These are phyloP conservation scores for Leccinum barrowsii DNA, from an alignment of 768 basidiomycete species.

Conservation along the genomic window DNA sequence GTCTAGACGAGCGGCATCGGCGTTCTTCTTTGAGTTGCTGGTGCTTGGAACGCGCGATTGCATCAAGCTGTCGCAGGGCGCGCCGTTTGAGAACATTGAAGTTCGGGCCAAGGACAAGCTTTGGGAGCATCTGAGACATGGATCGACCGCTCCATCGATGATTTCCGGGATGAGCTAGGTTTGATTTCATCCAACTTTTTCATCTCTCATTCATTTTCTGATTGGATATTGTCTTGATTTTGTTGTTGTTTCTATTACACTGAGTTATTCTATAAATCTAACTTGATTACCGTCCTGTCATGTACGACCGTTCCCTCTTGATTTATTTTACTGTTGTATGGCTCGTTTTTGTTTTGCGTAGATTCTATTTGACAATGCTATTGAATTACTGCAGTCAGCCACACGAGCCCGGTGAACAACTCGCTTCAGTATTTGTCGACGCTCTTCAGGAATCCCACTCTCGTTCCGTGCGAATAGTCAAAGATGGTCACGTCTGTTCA, in stretches of 20 bases:
- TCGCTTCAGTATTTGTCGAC: conserved; percentile 30
- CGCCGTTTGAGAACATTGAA: conserved; percentile 83
- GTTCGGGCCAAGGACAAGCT: conserved; percentile 78
- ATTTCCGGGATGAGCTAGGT: conserved; percentile 38
- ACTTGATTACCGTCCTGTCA: neutral
- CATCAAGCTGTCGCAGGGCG: conserved; percentile 70
- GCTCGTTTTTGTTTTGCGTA: neutral
- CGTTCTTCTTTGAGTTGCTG: conserved; percentile 97
- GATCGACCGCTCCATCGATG: conserved; percentile 43
- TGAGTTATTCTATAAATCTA: neutral
- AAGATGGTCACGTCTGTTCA: conserved; percentile 57
- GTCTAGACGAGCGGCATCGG: conserved; percentile 85
- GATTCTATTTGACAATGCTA: neutral
- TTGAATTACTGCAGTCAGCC: neutral
- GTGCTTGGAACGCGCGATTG: conserved; percentile 93
- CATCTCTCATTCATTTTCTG: neutral
- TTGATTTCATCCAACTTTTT: neutral
- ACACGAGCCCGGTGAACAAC: too few relatives aligned
- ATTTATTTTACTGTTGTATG: neutral
- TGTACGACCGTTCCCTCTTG: neutral
- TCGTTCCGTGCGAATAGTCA: conserved; percentile 51
- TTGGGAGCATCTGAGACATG: conserved; percentile 67
- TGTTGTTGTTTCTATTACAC: neutral
- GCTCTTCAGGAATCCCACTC: conserved; percentile 59
- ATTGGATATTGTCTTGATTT: conserved; percentile 17